A percentile compares a stretch with the other conserved stretches of the same genome.
Evolutionary conservation across 345 rosid genomes (phyloP).

Genomic region (Hibiscus trionum): DNA sequence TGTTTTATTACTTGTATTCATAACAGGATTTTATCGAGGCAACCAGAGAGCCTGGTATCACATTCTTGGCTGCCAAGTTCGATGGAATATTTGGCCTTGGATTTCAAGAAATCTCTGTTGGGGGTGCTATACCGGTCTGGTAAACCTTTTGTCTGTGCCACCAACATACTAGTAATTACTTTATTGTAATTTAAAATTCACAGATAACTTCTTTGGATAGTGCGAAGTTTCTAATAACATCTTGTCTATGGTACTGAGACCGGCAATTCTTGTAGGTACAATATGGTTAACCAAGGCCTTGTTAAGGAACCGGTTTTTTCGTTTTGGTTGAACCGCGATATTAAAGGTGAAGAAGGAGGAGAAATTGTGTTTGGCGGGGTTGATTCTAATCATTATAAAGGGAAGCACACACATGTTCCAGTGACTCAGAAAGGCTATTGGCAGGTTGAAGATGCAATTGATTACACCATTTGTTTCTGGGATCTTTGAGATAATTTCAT

Average conservation of each 20-base stretch:
- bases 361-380: conserved; percentile 87
- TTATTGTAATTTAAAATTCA: neutral
- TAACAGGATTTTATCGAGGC: conserved; percentile 88
- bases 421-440: conserved; percentile 89
- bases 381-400: conserved; percentile 68
- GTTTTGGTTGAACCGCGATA: conserved; percentile 84
- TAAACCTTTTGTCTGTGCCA: conserved; percentile 13
- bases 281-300: conserved; percentile 73
- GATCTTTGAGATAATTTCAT: neutral
- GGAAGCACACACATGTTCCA: conserved; percentile 83
- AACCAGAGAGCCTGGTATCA: conserved; percentile 75
- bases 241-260: neutral
- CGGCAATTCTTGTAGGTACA: conserved; percentile 46
- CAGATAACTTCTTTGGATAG: neutral
- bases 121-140: conserved; percentile 82
- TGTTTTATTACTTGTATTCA: neutral
- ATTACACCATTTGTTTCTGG: neutral
- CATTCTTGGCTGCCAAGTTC: conserved; percentile 83
- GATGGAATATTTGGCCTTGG: conserved; percentile 93
- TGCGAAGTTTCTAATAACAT: neutral
- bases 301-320: conserved; percentile 76
- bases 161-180: neutral
- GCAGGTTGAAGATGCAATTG: conserved; percentile 45
- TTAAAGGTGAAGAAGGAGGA: conserved; percentile 70
- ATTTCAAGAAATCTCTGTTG: conserved; percentile 84